Percentiles rank a stretch among this genome's conserved stretches.
Evolutionary conservation across 2,329 filamentous ascomycete genomes (phyloP).

Genomic region (Aspergillus novoparasiticus): DNA sequence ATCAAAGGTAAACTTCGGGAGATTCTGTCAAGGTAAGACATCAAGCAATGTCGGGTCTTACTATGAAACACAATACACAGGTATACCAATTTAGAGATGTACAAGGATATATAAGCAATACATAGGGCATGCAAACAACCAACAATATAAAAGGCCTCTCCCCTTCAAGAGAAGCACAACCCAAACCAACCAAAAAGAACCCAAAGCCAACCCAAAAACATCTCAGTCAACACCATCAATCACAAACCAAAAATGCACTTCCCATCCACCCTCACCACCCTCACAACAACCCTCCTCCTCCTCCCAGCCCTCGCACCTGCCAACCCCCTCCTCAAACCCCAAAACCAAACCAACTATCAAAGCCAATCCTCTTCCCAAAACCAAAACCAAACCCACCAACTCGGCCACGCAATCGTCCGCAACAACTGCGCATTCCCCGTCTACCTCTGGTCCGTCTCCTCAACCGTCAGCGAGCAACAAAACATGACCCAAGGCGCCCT

Average conservation of each 20-base stretch:
- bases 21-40: neutral
- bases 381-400: neutral
- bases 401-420: slow-evolving; percentile 35
- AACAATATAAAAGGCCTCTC: neutral
- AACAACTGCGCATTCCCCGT: slow-evolving; percentile 38
- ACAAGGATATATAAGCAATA: neutral
- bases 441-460: slow-evolving; percentile 44
- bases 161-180: neutral
- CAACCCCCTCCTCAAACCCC: neutral
- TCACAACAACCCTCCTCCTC: neutral
- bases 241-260: neutral
- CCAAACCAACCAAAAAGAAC: neutral
- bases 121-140: neutral
- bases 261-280: neutral
- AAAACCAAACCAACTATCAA: slow-evolving; percentile 3
- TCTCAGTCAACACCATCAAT: neutral
- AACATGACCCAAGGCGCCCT: slow-evolving; percentile 23
- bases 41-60: neutral
- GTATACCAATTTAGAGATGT: neutral
- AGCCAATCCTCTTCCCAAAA: slow-evolving; percentile 1
- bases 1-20: neutral
- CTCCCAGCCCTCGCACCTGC: slow-evolving; percentile 3
- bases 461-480: slow-evolving; percentile 24
- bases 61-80: neutral
- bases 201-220: neutral